Percentiles rank a stretch among this genome's conserved stretches.
Conservation (phyloP, 2,329 filamentous ascomycete genomes). For the Madurella fahalii region DNA sequence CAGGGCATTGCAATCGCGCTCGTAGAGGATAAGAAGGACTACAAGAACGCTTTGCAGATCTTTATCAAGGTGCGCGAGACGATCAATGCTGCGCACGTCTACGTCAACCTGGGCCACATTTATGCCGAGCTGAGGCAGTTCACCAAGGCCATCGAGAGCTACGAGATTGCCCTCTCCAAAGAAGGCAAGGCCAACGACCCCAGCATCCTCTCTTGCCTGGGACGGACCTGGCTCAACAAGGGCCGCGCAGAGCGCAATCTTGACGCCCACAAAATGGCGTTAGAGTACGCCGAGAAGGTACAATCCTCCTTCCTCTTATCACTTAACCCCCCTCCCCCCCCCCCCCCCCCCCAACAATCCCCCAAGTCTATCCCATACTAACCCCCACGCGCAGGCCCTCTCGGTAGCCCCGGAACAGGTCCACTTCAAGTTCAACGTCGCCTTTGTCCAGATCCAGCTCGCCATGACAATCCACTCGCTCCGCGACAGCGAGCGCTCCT, state of each 20-base stretch:
- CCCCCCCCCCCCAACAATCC: too few relatives aligned
- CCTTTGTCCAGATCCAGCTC: constrained; percentile 94
- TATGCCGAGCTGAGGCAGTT: constrained; percentile 89
- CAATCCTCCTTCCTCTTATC: constrained; percentile 17
- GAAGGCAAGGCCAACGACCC: constrained; percentile 71
- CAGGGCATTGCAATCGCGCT: constrained; percentile 94
- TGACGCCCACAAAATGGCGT: constrained; percentile 53
- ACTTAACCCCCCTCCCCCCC: background rate
- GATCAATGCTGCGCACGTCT: constrained; percentile 80
- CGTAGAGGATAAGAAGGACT: constrained; percentile 90
- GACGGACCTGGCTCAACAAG: constrained; percentile 80
- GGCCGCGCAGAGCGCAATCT: constrained; percentile 61
- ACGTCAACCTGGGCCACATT: constrained; percentile 89
- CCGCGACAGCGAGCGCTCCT: constrained; percentile 69
- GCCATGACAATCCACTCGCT: constrained; percentile 74
- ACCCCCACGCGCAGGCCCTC: constrained; percentile 53
- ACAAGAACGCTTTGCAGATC: constrained; percentile 74
- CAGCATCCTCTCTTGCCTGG: constrained; percentile 77
- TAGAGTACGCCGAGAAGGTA: constrained; percentile 62
- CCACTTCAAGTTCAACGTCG: constrained; percentile 95
- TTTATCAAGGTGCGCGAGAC: constrained; percentile 90
- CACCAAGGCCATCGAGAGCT: constrained; percentile 87
- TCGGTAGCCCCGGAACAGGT: constrained; percentile 75
- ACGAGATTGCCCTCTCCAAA: constrained; percentile 78
- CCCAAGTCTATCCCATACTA: constrained; percentile 3